phyloP scores from a whole-genome alignment of 768 basidiomycete genomes.

The Amanita phalloides region DNA sequence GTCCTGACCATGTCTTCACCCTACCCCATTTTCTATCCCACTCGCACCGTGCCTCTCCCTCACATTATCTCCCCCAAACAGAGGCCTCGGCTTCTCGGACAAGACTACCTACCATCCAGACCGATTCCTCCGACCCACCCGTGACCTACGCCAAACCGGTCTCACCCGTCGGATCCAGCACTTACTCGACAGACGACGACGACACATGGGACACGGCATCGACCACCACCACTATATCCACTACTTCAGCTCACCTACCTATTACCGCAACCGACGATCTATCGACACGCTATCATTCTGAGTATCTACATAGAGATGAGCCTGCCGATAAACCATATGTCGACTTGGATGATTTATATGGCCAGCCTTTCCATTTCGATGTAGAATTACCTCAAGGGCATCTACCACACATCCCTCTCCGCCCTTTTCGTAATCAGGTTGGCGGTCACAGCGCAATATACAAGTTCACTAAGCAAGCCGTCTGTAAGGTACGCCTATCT shows the following conservation, averaged over 20 bases:
- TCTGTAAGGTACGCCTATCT: slow-evolving; percentile 78
- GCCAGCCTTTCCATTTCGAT: slow-evolving; percentile 21
- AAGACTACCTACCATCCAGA: not conserved
- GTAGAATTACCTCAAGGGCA: slow-evolving; percentile 42
- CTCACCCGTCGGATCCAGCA: slow-evolving; percentile 22
- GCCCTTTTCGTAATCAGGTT: slow-evolving; percentile 95
- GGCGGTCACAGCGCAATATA: slow-evolving; percentile 97
- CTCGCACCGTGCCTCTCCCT: slow-evolving; percentile 39
- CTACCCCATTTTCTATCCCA: slow-evolving; percentile 30
- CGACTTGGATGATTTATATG: slow-evolving; percentile 15
- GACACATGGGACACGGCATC: slow-evolving; percentile 70
- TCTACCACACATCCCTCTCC: slow-evolving; percentile 82
- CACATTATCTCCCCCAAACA: slow-evolving; percentile 28
- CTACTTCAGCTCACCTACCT: slow-evolving; percentile 32
- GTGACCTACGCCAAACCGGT: slow-evolving; percentile 8
- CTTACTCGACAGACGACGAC: slow-evolving; percentile 61
- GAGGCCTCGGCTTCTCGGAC: slow-evolving; percentile 8
- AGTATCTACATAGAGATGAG: not conserved
- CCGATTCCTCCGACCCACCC: slow-evolving; percentile 10
- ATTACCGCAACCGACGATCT: not conserved
- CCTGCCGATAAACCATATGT: not conserved
- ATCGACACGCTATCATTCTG: not conserved
- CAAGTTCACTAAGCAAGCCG: slow-evolving; percentile 93
- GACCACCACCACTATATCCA: slow-evolving; percentile 48
- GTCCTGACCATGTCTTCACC: slow-evolving; percentile 23